These are phyloP conservation scores for Melaleuca quinquenervia DNA, from an alignment of 345 rosid species.

Conservation along the genomic window DNA sequence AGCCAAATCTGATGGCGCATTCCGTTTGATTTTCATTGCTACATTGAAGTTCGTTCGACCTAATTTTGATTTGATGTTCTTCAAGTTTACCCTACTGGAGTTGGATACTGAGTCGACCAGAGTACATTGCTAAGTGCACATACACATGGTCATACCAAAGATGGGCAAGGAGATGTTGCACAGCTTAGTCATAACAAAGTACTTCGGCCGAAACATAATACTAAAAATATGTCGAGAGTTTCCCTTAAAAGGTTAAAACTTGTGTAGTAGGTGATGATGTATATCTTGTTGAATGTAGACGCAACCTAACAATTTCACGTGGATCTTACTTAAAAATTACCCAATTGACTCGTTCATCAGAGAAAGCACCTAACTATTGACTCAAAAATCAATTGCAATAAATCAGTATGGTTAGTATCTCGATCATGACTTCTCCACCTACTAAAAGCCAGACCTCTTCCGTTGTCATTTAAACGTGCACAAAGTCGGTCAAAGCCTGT, in stretches of 20 bases:
- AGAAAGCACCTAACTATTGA: background rate
- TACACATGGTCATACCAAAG: background rate
- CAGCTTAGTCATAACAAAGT: no score
- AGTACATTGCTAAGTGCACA: background rate
- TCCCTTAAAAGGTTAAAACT: background rate
- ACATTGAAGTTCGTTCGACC: background rate
- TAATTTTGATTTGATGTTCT: background rate
- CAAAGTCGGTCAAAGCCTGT: background rate
- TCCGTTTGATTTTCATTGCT: background rate
- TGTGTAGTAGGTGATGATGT: background rate
- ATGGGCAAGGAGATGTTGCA: no score
- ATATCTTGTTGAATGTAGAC: background rate
- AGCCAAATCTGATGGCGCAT: background rate
- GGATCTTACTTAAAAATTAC: background rate
- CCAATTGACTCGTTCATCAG: background rate
- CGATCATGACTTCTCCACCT: background rate
- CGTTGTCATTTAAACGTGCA: background rate
- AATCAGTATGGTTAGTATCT: background rate
- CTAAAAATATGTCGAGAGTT: background rate
- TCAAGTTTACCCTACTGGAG: background rate
- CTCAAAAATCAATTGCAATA: background rate
- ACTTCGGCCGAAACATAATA: no score
- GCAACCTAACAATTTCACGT: background rate
- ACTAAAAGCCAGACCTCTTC: background rate
- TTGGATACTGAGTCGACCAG: background rate